Evolutionary conservation across 805 yeast species (phyloP).

Genomic region (Ogataea paradorogensis): DNA sequence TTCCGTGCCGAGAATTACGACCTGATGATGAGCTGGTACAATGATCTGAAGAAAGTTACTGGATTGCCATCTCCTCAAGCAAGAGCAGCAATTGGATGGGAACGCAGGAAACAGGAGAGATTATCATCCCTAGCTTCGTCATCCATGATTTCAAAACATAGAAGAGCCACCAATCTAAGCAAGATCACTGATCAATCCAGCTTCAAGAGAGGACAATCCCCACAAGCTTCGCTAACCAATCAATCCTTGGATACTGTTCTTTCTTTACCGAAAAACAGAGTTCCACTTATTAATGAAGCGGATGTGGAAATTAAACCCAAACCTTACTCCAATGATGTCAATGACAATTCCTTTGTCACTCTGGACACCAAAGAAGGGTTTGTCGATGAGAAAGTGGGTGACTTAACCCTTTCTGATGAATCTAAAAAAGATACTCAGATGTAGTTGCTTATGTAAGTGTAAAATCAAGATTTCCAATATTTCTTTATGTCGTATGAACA

Average conservation of each 20-base stretch:
- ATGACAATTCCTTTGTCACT: slow-evolving; percentile 18
- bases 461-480: not conserved
- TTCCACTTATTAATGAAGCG: not conserved
- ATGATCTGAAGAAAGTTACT: slow-evolving; percentile 69
- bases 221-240: slow-evolving; percentile 19
- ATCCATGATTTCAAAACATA: slow-evolving; percentile 20
- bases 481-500: not conserved
- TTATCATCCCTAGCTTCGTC: slow-evolving; percentile 27
- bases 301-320: slow-evolving; percentile 2
- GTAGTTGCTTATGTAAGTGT: slow-evolving; percentile 9
- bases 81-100: slow-evolving; percentile 46
- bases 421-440: slow-evolving; percentile 26
- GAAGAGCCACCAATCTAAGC: slow-evolving; percentile 19
- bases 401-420: slow-evolving; percentile 22
- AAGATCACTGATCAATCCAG: slow-evolving; percentile 19
- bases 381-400: slow-evolving; percentile 25
- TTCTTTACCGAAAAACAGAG: slow-evolving; percentile 18
- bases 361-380: slow-evolving; percentile 19
- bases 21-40: slow-evolving; percentile 80
- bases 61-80: slow-evolving; percentile 57
- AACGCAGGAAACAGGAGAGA: slow-evolving; percentile 29
- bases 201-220: slow-evolving; percentile 14
- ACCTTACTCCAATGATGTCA: slow-evolving; percentile 5
- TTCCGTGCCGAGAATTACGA: slow-evolving; percentile 85
- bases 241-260: slow-evolving; percentile 24